phyloP scores from a whole-genome alignment of 306 rosid species.

The Lotus japonicus region DNA sequence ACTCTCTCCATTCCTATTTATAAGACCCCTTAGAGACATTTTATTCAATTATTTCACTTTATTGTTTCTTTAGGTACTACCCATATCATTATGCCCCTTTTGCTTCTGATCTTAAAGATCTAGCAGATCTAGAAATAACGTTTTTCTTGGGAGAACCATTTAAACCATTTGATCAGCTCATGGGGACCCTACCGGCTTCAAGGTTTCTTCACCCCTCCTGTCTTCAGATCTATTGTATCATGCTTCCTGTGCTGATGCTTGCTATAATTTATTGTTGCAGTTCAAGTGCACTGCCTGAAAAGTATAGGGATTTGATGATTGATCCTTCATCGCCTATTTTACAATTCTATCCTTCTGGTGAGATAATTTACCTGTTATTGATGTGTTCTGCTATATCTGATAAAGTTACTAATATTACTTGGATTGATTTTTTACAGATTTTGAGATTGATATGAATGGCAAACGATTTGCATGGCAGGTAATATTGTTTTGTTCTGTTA shows the following conservation, averaged over 20 bases:
- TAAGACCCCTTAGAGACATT: no score
- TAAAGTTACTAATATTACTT: neutral
- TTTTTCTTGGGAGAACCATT: slow-evolving; percentile 85
- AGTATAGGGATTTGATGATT: slow-evolving; percentile 75
- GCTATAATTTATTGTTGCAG: slow-evolving; percentile 44
- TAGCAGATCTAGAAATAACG: slow-evolving; percentile 77
- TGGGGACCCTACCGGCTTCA: slow-evolving; percentile 97
- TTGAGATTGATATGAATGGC: slow-evolving; percentile 98
- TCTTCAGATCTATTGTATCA: slow-evolving; percentile 16
- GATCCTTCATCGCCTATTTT: slow-evolving; percentile 74
- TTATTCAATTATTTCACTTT: slow-evolving; percentile 12
- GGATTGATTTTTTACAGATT: slow-evolving; percentile 46
- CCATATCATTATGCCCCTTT: slow-evolving; percentile 99
- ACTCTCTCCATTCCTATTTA: no score
- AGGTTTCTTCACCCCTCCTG: slow-evolving; percentile 45
- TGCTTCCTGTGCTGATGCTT: slow-evolving; percentile 11
- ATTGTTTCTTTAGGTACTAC: slow-evolving; percentile 70
- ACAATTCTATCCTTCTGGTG: slow-evolving; percentile 84
- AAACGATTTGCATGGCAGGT: slow-evolving; percentile 98
- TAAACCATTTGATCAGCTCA: slow-evolving; percentile 95
- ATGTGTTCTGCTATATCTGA: slow-evolving; percentile 14
- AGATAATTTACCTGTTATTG: slow-evolving; percentile 19
- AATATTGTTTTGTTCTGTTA: neutral
- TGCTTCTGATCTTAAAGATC: slow-evolving; percentile 89
- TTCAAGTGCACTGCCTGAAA: slow-evolving; percentile 83